Conservation (phyloP, 306 rosid species). For the Trifolium repens region DNA sequence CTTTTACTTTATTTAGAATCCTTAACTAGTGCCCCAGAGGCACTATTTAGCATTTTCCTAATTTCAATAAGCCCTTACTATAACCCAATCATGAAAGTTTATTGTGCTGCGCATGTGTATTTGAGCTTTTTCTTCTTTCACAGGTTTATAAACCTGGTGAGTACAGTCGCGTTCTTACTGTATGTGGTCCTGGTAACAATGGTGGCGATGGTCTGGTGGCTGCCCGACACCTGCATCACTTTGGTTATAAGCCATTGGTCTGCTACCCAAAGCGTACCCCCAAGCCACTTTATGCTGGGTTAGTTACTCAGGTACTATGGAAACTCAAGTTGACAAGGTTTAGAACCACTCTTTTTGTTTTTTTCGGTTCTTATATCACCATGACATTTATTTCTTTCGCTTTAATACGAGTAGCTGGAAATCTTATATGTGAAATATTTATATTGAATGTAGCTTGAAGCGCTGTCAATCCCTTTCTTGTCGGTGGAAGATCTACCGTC, state of each 20-base stretch:
- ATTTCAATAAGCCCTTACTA: background rate
- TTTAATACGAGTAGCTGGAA: slow-evolving; percentile 16
- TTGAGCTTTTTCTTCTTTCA: slow-evolving; percentile 31
- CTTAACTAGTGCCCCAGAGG: no score
- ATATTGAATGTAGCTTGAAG: slow-evolving; percentile 72
- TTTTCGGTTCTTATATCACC: background rate
- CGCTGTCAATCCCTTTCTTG: slow-evolving; percentile 81
- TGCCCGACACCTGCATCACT: slow-evolving; percentile 90
- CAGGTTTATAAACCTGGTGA: slow-evolving; percentile 79
- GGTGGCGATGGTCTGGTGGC: slow-evolving; percentile 98
- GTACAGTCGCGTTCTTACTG: slow-evolving; percentile 69
- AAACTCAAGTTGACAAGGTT: slow-evolving; percentile 27
- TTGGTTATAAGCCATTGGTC: slow-evolving; percentile 75
- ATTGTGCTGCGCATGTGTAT: slow-evolving; percentile 16
- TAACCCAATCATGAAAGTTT: slow-evolving; percentile 3
- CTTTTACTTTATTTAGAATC: no score
- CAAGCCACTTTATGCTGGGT: slow-evolving; percentile 81
- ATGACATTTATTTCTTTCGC: slow-evolving; percentile 18
- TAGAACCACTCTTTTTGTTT: background rate
- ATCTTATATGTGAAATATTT: slow-evolving; percentile 46
- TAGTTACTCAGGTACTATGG: slow-evolving; percentile 83
- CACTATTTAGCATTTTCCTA: no score
- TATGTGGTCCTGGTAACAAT: slow-evolving; percentile 99
- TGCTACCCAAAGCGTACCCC: slow-evolving; percentile 90
- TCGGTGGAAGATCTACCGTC: slow-evolving; percentile 75